A percentile compares a stretch with the other conserved stretches of the same genome.
phyloP scores from a whole-genome alignment of 331 rosid species.

The Erythrophleum ivorense region DNA sequence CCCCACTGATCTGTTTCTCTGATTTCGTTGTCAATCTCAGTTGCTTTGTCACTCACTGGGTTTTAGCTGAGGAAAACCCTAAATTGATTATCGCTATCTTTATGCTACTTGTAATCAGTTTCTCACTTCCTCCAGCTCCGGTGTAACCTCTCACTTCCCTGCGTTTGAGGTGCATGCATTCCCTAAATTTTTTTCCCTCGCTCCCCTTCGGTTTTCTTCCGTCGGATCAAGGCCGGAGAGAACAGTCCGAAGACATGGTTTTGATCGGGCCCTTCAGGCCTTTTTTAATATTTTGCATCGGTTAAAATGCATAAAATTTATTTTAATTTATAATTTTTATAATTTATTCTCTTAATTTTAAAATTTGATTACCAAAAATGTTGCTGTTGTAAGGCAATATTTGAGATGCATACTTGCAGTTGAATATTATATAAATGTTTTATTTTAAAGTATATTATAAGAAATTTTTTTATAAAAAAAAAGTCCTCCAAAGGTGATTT shows the following conservation, averaged over 20 bases:
- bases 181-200: not conserved
- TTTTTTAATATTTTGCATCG: not conserved
- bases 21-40: conserved; percentile 20
- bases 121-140: not conserved
- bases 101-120: not conserved
- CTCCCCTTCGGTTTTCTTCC: not conserved
- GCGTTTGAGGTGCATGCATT: not conserved
- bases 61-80: conserved; percentile 29
- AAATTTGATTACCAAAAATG: too few relatives aligned
- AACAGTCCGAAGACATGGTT: not conserved
- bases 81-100: not conserved
- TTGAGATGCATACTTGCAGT: too few relatives aligned
- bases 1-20: not conserved
- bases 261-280: not conserved
- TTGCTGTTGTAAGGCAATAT: too few relatives aligned
- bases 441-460: too few relatives aligned
- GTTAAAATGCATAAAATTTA: too few relatives aligned
- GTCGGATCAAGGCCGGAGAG: not conserved
- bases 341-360: too few relatives aligned
- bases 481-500: too few relatives aligned
- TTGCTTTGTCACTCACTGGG: not conserved
- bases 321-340: too few relatives aligned
- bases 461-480: too few relatives aligned
- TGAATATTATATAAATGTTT: too few relatives aligned
- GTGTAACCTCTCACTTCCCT: not conserved